Evolutionary conservation across 75 land plant species (phyloP).

Genomic region (Picea glauca): DNA sequence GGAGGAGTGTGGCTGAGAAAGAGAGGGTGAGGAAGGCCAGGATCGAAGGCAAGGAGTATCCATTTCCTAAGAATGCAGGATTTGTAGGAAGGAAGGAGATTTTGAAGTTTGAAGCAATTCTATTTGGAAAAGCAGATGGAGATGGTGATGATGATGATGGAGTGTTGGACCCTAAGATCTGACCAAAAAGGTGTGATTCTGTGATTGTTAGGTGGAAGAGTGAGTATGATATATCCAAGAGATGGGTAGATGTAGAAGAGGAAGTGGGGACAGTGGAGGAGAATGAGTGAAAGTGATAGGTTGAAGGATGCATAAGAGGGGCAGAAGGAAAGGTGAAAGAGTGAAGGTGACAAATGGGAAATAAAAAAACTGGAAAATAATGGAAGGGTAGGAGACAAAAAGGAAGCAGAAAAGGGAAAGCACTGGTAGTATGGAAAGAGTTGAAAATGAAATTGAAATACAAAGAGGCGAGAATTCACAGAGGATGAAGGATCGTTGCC

Average conservation of each 20-base stretch:
- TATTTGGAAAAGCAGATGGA: slow-evolving; percentile 52
- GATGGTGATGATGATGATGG: slow-evolving; percentile 31
- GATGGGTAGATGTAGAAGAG: slow-evolving; percentile 10
- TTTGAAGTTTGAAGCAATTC: slow-evolving; percentile 58
- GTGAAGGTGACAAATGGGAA: slow-evolving; percentile 20
- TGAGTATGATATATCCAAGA: not conserved
- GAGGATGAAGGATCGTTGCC: slow-evolving; percentile 9
- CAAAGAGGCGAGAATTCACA: slow-evolving; percentile 33
- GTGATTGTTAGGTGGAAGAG: slow-evolving; percentile 12
- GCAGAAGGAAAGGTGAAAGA: slow-evolving; percentile 11
- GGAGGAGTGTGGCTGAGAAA: slow-evolving; percentile 35
- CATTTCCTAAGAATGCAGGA: slow-evolving; percentile 61
- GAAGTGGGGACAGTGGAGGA: slow-evolving; percentile 7
- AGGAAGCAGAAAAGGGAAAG: slow-evolving; percentile 47
- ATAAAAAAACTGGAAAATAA: not conserved
- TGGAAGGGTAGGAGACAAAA: not conserved
- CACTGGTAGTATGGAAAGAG: slow-evolving; percentile 57
- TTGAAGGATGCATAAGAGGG: slow-evolving; percentile 18
- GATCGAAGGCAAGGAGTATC: slow-evolving; percentile 73
- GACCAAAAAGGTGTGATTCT: slow-evolving; percentile 23
- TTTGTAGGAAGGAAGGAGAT: slow-evolving; percentile 84
- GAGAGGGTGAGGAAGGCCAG: slow-evolving; percentile 52
- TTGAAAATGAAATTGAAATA: slow-evolving; percentile 68
- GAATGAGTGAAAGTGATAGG: slow-evolving; percentile 15
- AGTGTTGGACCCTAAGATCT: slow-evolving; percentile 40